Evolutionary conservation across 805 yeast genomes (phyloP), one percentile per base, ranked within the genome.

Genomic region (Candida gorgasii): DNA sequence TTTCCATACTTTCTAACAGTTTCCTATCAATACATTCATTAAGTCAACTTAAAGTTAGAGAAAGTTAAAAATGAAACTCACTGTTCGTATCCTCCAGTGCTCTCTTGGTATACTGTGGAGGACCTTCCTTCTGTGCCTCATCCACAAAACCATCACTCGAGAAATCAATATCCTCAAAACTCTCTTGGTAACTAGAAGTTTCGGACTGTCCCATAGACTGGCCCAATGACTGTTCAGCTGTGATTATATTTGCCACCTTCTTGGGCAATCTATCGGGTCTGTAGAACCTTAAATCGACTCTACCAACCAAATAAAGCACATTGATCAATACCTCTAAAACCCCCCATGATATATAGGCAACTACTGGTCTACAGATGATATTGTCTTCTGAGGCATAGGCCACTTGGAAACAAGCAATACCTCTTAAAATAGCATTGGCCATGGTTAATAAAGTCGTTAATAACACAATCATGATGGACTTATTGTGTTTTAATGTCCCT

Each of bases 271-370:
- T 62, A 57, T 84, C 89, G n/a, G 92, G 90, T 62, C 85, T 79
- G 72, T 85, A 85, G 64, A 84, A 85, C 57, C 92, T 73, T 54
- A 85, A 69, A 59, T 85, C 92, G 36, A 82, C 78, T 56, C 93
- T 73, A 11, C 81, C 79, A 22, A 80, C 53, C 39, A 84, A 56
- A 58, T 78, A 82, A 24, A 81, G 46, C 5, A 77, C 42, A 46
- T 80, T 75, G 42, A 80, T 77, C 18, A 81, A 51, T 0, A 72
- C 66, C 63, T 85, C 92, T 37, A 80, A 62, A 4, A 72, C 76
- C 30, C 89, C 89, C 78, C 85, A 84, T 50, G 76, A 64, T 28
- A 80, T 66, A 59, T 82, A 85, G 80, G 81, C 76, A 20, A 79
- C 79, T 24, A 75, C 78, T 6, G 82, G 80, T 45, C 70, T 61